Evolutionary conservation across 768 basidiomycete species (phyloP), one percentile per base, ranked within the genome.

Genomic region (Calvatia gigantea): DNA sequence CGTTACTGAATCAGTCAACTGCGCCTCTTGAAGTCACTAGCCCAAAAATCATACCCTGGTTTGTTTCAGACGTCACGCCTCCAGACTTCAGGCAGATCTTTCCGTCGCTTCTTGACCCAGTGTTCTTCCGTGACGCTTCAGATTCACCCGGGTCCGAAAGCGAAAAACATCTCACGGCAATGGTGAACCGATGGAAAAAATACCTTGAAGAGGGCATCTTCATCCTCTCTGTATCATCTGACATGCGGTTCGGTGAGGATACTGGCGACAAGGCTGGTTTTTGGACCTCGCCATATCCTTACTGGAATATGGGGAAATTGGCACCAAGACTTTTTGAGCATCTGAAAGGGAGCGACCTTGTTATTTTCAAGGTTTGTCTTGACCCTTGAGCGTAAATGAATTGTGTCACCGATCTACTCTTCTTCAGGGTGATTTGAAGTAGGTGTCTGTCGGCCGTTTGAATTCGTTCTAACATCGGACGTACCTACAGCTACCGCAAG

Each of bases 31-130:
- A 14, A 12, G 35, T 21, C 14, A n/a, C 60, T 58, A 96, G 94
- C 72, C 91, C 94, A 0, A 98, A 99, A 69, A 74, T 89, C 7
- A 89, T 98, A 49, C 95, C 95, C 0, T 99, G 96, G 94, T 99
- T 98, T 66, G 95, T 98, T 43, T 94, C 91, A 9, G 93, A 97
- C 67, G 94, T 95, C 25, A 89, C 91, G 3, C 94, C 96, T 1
- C 73, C 78, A 23, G 96, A 99, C 68, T 97, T 97, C 68, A 61
- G 67, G 23, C 69, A 74, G 46, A 80, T 83, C 0, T 78, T 95
- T 54, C 50, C 67, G 1, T 75, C 75, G 6, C 74, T 94, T 1
- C 76, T 87, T 41, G 78, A 84, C 41, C 74, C 81, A 2, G 72
- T 82, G 8, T 94, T 95, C 75, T 84, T 87, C 64, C 67, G 72